These are phyloP conservation scores for Citrullus mucosospermus DNA, from an alignment of 306 rosid species.

Conservation along the genomic window DNA sequence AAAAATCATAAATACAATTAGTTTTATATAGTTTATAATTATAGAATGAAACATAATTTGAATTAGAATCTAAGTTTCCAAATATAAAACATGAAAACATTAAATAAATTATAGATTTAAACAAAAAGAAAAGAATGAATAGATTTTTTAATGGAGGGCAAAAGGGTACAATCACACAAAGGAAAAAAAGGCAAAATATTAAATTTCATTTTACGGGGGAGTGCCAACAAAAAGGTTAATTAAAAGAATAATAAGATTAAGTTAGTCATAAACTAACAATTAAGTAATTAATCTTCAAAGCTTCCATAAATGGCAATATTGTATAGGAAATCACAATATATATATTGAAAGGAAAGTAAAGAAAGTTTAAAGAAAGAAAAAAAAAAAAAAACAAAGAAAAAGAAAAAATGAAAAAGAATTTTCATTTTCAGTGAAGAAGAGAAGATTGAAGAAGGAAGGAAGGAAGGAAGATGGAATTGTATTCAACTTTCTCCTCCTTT, in stretches of 20 bases:
- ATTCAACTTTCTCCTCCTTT: conserved; percentile 25
- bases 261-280: not conserved
- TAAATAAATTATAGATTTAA: too few relatives aligned
- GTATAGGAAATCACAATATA: not conserved
- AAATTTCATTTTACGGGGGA: too few relatives aligned
- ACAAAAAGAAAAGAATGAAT: too few relatives aligned
- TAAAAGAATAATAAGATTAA: not conserved
- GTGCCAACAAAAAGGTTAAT: not conserved
- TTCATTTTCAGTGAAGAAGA: not conserved
- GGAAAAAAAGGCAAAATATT: not conserved
- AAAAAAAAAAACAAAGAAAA: not conserved
- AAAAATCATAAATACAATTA: too few relatives aligned
- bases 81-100: too few relatives aligned
- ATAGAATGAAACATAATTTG: too few relatives aligned
- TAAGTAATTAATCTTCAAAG: not conserved
- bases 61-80: too few relatives aligned
- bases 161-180: not conserved
- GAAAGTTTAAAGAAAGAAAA: too few relatives aligned
- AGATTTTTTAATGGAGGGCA: not conserved
- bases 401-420: not conserved
- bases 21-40: too few relatives aligned
- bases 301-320: conserved; percentile 1
- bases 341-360: not conserved
- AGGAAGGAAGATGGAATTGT: not conserved
- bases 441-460: not conserved